A percentile compares a stretch with the other conserved stretches of the same genome.
Conservation (phyloP, 1,139 yeast species). For the Suhomyces wounanorum region DNA sequence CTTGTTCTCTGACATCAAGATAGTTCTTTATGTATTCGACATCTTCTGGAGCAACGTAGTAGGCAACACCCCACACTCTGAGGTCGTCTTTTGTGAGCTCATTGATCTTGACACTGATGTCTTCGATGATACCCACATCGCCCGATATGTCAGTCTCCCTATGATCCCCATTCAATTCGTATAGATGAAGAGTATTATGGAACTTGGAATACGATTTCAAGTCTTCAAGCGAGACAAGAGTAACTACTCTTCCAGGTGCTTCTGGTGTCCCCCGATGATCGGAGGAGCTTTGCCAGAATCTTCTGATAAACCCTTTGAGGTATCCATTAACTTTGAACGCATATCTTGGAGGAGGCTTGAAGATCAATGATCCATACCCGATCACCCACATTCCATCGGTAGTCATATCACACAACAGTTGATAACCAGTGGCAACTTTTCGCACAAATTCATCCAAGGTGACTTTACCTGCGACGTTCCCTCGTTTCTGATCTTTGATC, state of each 20-base stretch:
- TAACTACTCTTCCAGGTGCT: slow-evolving; percentile 84
- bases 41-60: slow-evolving; percentile 68
- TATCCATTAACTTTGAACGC: slow-evolving; percentile 69
- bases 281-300: slow-evolving; percentile 90
- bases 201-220: slow-evolving; percentile 44
- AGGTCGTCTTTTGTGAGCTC: slow-evolving; percentile 47
- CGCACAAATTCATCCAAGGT: neutral
- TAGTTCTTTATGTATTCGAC: slow-evolving; percentile 65
- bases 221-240: slow-evolving; percentile 63
- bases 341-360: slow-evolving; percentile 83
- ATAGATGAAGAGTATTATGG: slow-evolving; percentile 46
- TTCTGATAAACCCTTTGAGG: slow-evolving; percentile 70
- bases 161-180: slow-evolving; percentile 31
- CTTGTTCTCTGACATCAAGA: slow-evolving; percentile 81
- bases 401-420: slow-evolving; percentile 1
- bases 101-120: slow-evolving; percentile 18
- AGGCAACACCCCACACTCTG: slow-evolving; percentile 79
- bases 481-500: too few species aligned
- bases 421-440: neutral
- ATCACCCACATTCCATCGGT: slow-evolving; percentile 67
- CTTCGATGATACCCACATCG: slow-evolving; percentile 8
- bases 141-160: slow-evolving; percentile 9
- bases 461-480: too few species aligned
- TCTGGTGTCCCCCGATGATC: slow-evolving; percentile 92
- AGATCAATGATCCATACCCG: slow-evolving; percentile 89